Evolutionary conservation across 371 early-diverging fungal species (phyloP), one percentile per base, ranked within the genome.

Genomic region (Lichtheimia corymbifera): DNA sequence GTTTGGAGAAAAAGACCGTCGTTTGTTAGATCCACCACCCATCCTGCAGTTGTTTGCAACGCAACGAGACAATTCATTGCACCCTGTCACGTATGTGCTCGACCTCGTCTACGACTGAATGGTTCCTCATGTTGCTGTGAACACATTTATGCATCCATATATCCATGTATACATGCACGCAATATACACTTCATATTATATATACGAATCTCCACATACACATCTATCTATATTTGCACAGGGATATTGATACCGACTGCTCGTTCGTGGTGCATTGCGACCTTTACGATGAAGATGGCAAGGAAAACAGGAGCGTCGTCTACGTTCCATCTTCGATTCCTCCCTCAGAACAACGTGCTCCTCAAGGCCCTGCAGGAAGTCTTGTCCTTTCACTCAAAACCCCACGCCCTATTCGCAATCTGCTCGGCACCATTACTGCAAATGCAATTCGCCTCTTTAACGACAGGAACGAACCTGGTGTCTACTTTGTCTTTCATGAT

Each of bases 21-120:
- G 91, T 25, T 82, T 87, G 13, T 72, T 89, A 24, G 89, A 88
- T 63, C 91, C 89, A 14, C 91, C 89, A 9, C 84, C 87, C 5
- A 80, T 88, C 15, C 73, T 86, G n/a, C 78, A 80, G 58, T 69
- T 89, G 13, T 61, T 71, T 42, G 55, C 71, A 2, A 51, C 63
- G 42, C 59, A 65, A 24, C 56, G 53, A 11, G 56, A 68, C 40
- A 67, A 68, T 17, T 30, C 35, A 17, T 24, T 50, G 22, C 41
- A 42, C 5, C 50, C 25, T 41, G 64, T 60, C 49, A 61, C 56
- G 61, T 64, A 53, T 54, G 22, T 45, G 47, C 35, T 35, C 35
- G 35, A 35, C 35, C 11, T 9, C 35, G 35, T 35, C 35, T 35
- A 9, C 35, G 35, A 35, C 35, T 35, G 35, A 35, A 35, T 35